Evolutionary conservation across 768 basidiomycete species (phyloP).

Genomic region (Hypholoma sublateritium): DNA sequence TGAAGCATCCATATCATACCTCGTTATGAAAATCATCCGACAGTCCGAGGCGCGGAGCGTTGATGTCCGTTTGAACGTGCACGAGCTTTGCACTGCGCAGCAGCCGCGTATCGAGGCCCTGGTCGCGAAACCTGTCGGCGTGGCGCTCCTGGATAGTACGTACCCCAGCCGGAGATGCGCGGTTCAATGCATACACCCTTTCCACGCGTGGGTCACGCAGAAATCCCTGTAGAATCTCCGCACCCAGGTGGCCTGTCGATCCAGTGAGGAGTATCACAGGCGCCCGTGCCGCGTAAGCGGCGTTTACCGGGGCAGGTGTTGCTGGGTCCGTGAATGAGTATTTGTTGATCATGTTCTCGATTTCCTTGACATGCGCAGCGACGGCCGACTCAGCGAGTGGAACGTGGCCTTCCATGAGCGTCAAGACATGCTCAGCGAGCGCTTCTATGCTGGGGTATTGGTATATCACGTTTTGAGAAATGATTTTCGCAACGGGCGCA

Average conservation of each 20-base stretch:
- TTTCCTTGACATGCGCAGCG: conserved; percentile 4
- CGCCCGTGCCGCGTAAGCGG: background rate
- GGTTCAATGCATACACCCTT: background rate
- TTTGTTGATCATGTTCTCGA: conserved; percentile 38
- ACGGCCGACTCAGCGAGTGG: conserved; percentile 1
- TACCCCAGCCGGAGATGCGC: background rate
- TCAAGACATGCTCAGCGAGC: conserved; percentile 16
- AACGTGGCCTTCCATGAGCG: conserved; percentile 10
- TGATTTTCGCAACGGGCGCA: conserved; percentile 12
- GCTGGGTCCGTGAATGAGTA: conserved; percentile 15
- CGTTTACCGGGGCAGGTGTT: background rate
- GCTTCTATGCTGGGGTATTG: conserved; percentile 19
- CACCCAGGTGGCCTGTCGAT: conserved; percentile 5
- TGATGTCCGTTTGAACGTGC: background rate
- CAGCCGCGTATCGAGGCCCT: background rate
- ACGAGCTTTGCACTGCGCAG: background rate
- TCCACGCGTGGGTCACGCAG: background rate
- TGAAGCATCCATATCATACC: background rate
- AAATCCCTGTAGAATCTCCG: conserved; percentile 3
- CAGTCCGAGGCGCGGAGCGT: background rate
- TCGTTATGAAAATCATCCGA: background rate
- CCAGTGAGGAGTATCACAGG: background rate
- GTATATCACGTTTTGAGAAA: conserved; percentile 21
- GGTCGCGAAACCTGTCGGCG: background rate
- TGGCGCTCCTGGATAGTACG: background rate